Base-by-base conservation (phyloP, 345 rosid species). In the Chamaenerion angustifolium region DNA sequence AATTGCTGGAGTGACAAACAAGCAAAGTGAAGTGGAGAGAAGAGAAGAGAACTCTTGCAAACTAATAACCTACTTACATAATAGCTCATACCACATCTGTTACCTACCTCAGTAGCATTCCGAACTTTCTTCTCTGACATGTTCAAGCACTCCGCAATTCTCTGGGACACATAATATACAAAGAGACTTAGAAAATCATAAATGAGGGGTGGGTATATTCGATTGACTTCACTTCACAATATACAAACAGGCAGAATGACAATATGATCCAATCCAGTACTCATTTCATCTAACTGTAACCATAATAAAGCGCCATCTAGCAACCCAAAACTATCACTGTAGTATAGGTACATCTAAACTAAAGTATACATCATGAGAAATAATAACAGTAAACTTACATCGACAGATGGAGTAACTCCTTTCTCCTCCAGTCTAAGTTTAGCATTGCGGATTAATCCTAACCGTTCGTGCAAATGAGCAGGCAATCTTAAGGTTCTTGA, bases 81-180 rank as follows among this genome's bases (percentile, higher is more conserved):
- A 21, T 21, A 21, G 25, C 37, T 31, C 50, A 21, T 42, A 12
- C 16, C 19, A 47, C 6, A 42, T 42, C 43, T 18, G 12, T 45
- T 77, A 86, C 37, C 37, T 31, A 31, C 98, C 92, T 86, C 86
- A 16, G 96, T 86, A 54, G 98, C 98, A 65, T 90, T 90, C 64
- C 76, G 70, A 50, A 90, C 94, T 90, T 90, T 90, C 72, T 76
- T 83, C 67, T 79, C 79, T 1, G 98, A 83, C 83, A 90, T 86
- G 63, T 86, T 90, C 59, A 90, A 70, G 46, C 70, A 71, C 63
- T 83, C 84, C 40, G 96, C 98, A 52, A 90, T 83, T 58, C 80
- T 82, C 98, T 90, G 93, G 41, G 67, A 76, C 63, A 16, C 31
- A 16, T 0, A 52, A 45, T 5, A 31, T 31, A 25, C n/a, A 58